Conservation (phyloP, 2,329 filamentous ascomycete genomes). For the Myriosclerotinia duriaeana region DNA sequence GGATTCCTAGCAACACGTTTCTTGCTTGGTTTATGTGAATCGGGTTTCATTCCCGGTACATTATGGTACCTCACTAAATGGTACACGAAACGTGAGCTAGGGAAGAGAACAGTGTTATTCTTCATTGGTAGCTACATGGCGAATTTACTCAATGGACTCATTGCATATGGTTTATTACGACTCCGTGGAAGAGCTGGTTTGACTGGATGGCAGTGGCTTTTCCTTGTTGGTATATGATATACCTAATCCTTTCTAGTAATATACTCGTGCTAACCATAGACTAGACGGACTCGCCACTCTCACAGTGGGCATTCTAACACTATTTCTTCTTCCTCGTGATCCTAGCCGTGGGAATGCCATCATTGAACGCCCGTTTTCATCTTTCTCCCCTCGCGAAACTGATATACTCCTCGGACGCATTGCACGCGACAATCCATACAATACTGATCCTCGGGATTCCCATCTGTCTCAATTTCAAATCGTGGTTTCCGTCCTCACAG, state of each 20-base stretch:
- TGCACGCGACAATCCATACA: slow-evolving; percentile 20
- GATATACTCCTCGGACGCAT: slow-evolving; percentile 19
- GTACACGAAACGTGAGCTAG: slow-evolving; percentile 19
- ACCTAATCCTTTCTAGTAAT: slow-evolving; percentile 35
- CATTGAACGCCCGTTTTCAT: slow-evolving; percentile 13
- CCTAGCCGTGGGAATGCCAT: slow-evolving; percentile 21
- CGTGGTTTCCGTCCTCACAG: slow-evolving; percentile 15
- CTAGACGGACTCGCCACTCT: slow-evolving; percentile 28
- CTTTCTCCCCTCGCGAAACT: slow-evolving; percentile 13
- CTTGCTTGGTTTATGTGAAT: slow-evolving; percentile 37
- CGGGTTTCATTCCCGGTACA: slow-evolving; percentile 58
- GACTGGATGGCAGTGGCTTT: slow-evolving; percentile 59
- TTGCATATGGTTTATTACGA: slow-evolving; percentile 56
- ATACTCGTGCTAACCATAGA: background rate
- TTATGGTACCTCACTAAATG: slow-evolving; percentile 20
- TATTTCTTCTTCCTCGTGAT: slow-evolving; percentile 21
- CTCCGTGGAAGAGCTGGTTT: slow-evolving; percentile 52
- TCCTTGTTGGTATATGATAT: slow-evolving; percentile 33
- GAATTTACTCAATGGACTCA: slow-evolving; percentile 23
- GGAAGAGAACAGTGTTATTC: slow-evolving; percentile 19
- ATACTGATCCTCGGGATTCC: slow-evolving; percentile 18
- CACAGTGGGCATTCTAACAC: slow-evolving; percentile 25
- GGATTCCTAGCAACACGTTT: slow-evolving; percentile 40
- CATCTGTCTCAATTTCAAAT: slow-evolving; percentile 24
- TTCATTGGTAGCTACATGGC: slow-evolving; percentile 21